Evolutionary conservation across 805 yeast genomes (phyloP).

Genomic region (Candida maesae): DNA sequence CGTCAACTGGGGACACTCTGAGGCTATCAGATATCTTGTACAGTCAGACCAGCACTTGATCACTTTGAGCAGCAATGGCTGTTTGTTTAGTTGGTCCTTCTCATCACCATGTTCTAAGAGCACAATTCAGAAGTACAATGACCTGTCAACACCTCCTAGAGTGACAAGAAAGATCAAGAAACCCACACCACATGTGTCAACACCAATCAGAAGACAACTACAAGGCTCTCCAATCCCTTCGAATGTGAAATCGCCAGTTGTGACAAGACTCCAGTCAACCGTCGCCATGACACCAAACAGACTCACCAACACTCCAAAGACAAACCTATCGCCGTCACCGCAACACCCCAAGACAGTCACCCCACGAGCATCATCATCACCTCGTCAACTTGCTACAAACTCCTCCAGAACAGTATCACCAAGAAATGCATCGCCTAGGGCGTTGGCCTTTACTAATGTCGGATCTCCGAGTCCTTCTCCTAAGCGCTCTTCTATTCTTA

Average conservation of each 20-base stretch:
- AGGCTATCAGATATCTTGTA: slow-evolving; percentile 38
- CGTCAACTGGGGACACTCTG: slow-evolving; percentile 59
- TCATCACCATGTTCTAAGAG: slow-evolving; percentile 4
- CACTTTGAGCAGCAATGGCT: slow-evolving; percentile 50
- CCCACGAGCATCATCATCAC: slow-evolving; percentile 5
- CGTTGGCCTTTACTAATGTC: neutral
- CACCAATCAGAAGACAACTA: slow-evolving; percentile 15
- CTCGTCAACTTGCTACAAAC: slow-evolving; percentile 6
- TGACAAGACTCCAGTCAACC: slow-evolving; percentile 19
- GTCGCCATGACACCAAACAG: slow-evolving; percentile 24
- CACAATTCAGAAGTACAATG: slow-evolving; percentile 19
- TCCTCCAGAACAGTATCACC: too few relatives aligned
- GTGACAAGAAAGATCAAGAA: slow-evolving; percentile 27
- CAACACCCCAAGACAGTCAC: neutral
- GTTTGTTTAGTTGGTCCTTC: slow-evolving; percentile 46
- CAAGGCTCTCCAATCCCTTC: slow-evolving; percentile 7
- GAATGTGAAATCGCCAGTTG: slow-evolving; percentile 11
- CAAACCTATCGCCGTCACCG: slow-evolving; percentile 19
- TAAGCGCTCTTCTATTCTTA: slow-evolving; percentile 11
- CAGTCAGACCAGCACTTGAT: slow-evolving; percentile 29
- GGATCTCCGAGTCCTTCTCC: slow-evolving; percentile 9
- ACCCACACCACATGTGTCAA: slow-evolving; percentile 11
- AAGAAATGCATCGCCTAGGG: slow-evolving; percentile 12
- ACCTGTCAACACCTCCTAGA: slow-evolving; percentile 21
- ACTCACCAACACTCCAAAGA: slow-evolving; percentile 15